Base-by-base conservation (phyloP, 352 stramenopile species). In the Thraustochytrium sp. region DNA sequence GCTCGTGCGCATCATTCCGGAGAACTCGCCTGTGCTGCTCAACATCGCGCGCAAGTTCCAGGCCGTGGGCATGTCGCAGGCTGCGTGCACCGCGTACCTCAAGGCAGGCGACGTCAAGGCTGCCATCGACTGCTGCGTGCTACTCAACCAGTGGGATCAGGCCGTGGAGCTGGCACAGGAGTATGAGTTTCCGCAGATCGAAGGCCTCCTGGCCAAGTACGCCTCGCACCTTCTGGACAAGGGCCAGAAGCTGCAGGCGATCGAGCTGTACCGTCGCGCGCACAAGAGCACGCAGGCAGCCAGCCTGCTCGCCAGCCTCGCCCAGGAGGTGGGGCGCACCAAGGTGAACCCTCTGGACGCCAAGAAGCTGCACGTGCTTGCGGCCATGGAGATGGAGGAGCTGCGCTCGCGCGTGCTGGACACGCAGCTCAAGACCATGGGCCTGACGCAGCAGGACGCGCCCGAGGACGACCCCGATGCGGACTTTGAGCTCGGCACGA, bases 301-400 rank as follows among this genome's bases (percentile, higher is more conserved):
- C 23, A 95, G 94, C 72, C 84, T 97, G 49, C 88, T 98, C 2
- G 91, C 89, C 2, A 94, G 92, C 40, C 87, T 98, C 0, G 93
- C 93, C 29, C 92, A 91, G 55, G 90, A 94, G 31, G 91, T 93
- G 63, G 89, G 85, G 16, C 88, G 89, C 46, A 29, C 61, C 2
- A 44, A 82, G 29, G 86, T 84, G 0, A 93, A 97, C 77, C 94
- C 93, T 1, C 76, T 97, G 26, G 89, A 91, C 3, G 93, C 93
- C 42, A 98, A 98, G 88, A 97, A 97, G 64, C 86, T 98, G 3
- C 92, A 97, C 54, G 93, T 98, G 0, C 85, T 98, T 9, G 93
- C 94, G n/a, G 94, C 93, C 18, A 91, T 97, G 34, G 93, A 98
- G 82, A 93, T 97, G 42, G 94, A 97, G 83, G 89, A 93, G 2